Evolutionary conservation across 1,284 basidiomycete species (phyloP).

Genomic region (Papiliotrema laurentii): DNA sequence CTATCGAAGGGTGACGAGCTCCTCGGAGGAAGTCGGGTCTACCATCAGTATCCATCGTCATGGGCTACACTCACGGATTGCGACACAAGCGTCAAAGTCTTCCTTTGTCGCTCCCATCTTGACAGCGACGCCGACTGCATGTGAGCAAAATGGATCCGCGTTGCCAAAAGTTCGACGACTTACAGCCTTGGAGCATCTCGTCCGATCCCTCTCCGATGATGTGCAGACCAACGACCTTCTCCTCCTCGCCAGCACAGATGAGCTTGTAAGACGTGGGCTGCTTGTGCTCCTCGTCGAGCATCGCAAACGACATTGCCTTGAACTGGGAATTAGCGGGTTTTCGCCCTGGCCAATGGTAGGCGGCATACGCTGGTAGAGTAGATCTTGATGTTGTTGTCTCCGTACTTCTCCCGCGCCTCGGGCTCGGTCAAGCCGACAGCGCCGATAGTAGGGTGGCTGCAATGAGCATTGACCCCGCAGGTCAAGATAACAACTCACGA

Average conservation of each 20-base stretch:
- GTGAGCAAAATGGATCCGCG: no score
- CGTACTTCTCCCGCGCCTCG: slow-evolving; percentile 80
- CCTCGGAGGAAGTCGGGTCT: slow-evolving; percentile 48
- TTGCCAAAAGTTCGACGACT: slow-evolving; percentile 11
- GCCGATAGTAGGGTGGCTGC: slow-evolving; percentile 84
- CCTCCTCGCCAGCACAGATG: slow-evolving; percentile 76
- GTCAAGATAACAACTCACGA: slow-evolving; percentile 57
- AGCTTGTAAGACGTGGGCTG: slow-evolving; percentile 93
- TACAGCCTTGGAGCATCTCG: slow-evolving; percentile 83
- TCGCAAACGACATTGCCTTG: slow-evolving; percentile 80
- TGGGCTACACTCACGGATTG: slow-evolving; percentile 60
- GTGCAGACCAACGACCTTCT: slow-evolving; percentile 92
- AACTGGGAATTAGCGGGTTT: slow-evolving; percentile 49
- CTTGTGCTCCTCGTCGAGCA: slow-evolving; percentile 78
- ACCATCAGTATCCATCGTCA: background rate
- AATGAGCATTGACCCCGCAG: slow-evolving; percentile 3
- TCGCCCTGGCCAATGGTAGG: no score
- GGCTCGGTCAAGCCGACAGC: slow-evolving; percentile 89
- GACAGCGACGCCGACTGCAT: slow-evolving; percentile 73
- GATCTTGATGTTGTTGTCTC: slow-evolving; percentile 80
- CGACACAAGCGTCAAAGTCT: slow-evolving; percentile 82
- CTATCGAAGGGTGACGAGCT: slow-evolving; percentile 46
- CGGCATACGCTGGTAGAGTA: slow-evolving; percentile 59
- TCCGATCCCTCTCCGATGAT: slow-evolving; percentile 86
- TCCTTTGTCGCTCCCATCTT: slow-evolving; percentile 89